phyloP scores from a whole-genome alignment of 2,329 filamentous ascomycete genomes.

The Colletotrichum orchidophilum region DNA sequence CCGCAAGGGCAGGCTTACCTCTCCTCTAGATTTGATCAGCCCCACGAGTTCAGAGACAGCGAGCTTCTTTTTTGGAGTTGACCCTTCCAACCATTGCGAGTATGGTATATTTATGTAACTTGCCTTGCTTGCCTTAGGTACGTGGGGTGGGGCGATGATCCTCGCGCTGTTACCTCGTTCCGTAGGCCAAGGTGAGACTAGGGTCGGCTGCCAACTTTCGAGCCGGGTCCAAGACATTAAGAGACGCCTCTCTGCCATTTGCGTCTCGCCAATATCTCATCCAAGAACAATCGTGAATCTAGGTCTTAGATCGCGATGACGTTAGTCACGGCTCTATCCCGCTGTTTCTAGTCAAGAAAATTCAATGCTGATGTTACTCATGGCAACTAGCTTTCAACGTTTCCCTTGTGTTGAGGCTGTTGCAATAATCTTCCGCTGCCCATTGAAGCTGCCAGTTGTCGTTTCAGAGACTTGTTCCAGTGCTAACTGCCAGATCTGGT shows the following conservation, averaged over 20 bases:
- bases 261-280: slow-evolving; percentile 65
- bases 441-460: no score
- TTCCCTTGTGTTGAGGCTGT: neutral
- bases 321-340: neutral
- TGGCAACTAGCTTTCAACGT: neutral
- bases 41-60: no score
- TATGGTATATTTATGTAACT: neutral
- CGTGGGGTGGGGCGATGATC: slow-evolving; percentile 6
- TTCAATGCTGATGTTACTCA: neutral
- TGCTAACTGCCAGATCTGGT: neutral
- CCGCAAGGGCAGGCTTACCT: no score
- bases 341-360: neutral
- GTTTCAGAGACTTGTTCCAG: neutral
- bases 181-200: slow-evolving; percentile 70
- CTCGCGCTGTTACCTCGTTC: slow-evolving; percentile 53
- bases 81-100: neutral
- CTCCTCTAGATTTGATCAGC: no score
- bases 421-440: no score
- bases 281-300: slow-evolving; percentile 65
- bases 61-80: neutral
- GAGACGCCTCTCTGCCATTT: slow-evolving; percentile 60
- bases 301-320: slow-evolving; percentile 42
- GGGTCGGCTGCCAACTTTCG: slow-evolving; percentile 71
- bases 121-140: no score
- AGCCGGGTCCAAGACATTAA: slow-evolving; percentile 70